Evolutionary conservation across 2,329 filamentous ascomycete genomes (phyloP).

Genomic region (Graphilbum ipis-grandicollis): DNA sequence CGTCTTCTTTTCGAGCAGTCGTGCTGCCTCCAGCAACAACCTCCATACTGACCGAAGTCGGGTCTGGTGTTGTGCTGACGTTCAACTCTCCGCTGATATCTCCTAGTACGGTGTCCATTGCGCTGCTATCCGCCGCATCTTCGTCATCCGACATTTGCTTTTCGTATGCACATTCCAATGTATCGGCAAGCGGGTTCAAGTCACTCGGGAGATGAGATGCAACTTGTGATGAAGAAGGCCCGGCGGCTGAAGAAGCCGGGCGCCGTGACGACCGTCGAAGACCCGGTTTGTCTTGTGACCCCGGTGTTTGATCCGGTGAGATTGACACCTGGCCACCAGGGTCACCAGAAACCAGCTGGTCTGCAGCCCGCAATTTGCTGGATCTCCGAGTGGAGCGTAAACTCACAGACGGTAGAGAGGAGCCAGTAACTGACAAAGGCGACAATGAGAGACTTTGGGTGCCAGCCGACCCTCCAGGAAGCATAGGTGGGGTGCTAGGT

Average conservation of each 20-base stretch:
- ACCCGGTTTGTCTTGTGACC: constrained; percentile 31
- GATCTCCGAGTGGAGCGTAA: constrained; percentile 25
- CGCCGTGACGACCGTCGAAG: constrained; percentile 48
- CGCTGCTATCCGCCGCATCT: constrained; percentile 45
- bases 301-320: constrained; percentile 20
- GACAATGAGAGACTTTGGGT: background rate
- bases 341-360: constrained; percentile 11
- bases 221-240: constrained; percentile 22
- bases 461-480: constrained; percentile 12
- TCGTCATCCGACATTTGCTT: constrained; percentile 63
- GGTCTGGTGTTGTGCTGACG: constrained; percentile 53
- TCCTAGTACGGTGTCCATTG: constrained; percentile 76
- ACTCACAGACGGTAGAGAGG: background rate
- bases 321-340: constrained; percentile 17
- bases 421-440: background rate
- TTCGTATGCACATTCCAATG: constrained; percentile 86
- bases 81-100: constrained; percentile 77
- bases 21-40: constrained; percentile 74
- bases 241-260: constrained; percentile 29
- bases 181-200: constrained; percentile 46
- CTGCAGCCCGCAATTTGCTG: constrained; percentile 18
- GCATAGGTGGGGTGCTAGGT: constrained; percentile 17
- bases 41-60: constrained; percentile 81
- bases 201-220: constrained; percentile 32
- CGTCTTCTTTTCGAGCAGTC: constrained; percentile 82